phyloP scores from a whole-genome alignment of 352 stramenopile genomes.

The Vaucheria bursata region DNA sequence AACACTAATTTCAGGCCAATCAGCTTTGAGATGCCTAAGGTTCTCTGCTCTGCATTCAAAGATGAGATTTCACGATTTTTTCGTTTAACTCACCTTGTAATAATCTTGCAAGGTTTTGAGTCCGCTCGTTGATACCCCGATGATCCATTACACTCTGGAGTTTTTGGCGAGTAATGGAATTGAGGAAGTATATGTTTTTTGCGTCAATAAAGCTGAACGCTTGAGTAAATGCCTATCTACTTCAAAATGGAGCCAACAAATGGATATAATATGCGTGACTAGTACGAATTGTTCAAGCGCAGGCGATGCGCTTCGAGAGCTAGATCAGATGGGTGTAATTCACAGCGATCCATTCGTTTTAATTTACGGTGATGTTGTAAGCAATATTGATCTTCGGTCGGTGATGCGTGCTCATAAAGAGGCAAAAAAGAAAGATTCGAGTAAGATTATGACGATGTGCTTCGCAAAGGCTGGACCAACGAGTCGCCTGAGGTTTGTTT shows the following conservation, averaged over 20 bases:
- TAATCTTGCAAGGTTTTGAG: conserved; percentile 68
- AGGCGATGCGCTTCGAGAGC: conserved; percentile 86
- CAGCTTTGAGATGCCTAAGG: conserved; percentile 70
- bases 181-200: conserved; percentile 89
- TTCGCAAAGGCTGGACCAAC: conserved; percentile 38
- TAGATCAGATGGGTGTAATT: conserved; percentile 82
- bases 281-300: conserved; percentile 68
- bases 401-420: conserved; percentile 39
- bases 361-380: conserved; percentile 88
- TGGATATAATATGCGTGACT: conserved; percentile 58
- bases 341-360: conserved; percentile 94
- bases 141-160: conserved; percentile 95
- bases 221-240: conserved; percentile 63
- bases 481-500: background rate
- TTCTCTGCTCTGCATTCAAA: conserved; percentile 40
- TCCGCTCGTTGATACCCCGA: conserved; percentile 86
- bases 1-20: conserved; percentile 82
- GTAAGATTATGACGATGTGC: conserved; percentile 47
- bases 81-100: background rate
- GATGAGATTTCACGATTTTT: background rate
- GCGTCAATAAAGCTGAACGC: conserved; percentile 66
- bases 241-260: conserved; percentile 39
- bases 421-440: conserved; percentile 36
- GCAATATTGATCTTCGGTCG: conserved; percentile 81
- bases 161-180: conserved; percentile 84